Evolutionary conservation across 2,329 filamentous ascomycete genomes (phyloP), one percentile per base, ranked within the genome.

Genomic region (Chaetomium sp.): DNA sequence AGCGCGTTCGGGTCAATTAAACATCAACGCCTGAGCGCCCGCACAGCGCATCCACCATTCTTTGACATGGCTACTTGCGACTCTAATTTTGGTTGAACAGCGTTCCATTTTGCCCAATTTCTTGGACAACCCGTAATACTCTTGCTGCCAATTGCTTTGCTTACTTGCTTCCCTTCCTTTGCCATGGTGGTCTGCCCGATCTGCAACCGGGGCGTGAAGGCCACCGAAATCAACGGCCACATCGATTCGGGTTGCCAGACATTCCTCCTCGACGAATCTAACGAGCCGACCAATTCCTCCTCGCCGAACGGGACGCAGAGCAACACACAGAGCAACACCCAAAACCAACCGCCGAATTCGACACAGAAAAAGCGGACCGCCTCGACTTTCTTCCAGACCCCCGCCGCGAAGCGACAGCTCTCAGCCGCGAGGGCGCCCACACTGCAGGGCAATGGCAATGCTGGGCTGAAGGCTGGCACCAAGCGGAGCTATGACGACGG

Each of bases 191-290:
- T 87, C 72, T 97, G 93, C 75, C 93, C 93, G 19, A 91, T 93
- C 70, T 97, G 93, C 80, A 83, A 85, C 73, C 89, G 90, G 72
- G 81, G 83, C 63, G 91, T 95, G 72, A 89, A 86, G 69, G 79
- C 89, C 69, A 80, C 81, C 73, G 85, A 90, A 70, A 98, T 98
- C 81, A 98, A 98, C 78, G 83, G 84, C 70, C 94, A 98, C 77
- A 87, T 98, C 74, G 95, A 98, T 79, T 94, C 92, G 33, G 85
- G 85, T 69, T 98, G 94, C 79, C 77, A 85, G 66, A 82, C 81
- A 42, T 89, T 89, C 74, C 76, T 95, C 68, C 79, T 90, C 74
- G 85, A 88, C 70, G 59, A 69, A n/a, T 62, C 63, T 38, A 53
- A 60, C 38, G 59, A 64, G n/a, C 10, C 53, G 42, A 25, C 60